Percentiles rank a stretch among this genome's conserved stretches.
These are phyloP conservation scores for Oenanthe javanica DNA, from an alignment of 140 eudicot species.

Conservation along the genomic window DNA sequence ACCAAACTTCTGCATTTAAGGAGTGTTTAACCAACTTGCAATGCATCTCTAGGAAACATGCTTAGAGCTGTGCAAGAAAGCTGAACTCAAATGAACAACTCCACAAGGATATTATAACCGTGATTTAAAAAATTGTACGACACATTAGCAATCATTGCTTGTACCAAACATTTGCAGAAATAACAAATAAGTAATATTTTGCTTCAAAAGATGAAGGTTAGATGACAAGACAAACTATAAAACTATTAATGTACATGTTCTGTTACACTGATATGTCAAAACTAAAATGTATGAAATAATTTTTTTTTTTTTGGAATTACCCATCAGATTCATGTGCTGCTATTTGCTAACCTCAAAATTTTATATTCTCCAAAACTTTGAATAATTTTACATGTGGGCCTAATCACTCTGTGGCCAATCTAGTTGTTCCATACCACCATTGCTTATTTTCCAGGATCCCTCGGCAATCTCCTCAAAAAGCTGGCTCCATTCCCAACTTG, in stretches of 20 bases:
- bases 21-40: not conserved
- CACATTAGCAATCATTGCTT: not conserved
- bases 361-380: slow-evolving; percentile 10
- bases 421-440: slow-evolving; percentile 27
- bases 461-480: slow-evolving; percentile 63
- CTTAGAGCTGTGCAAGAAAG: too few species aligned
- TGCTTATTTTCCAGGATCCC: slow-evolving; percentile 64
- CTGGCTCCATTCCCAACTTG: slow-evolving; percentile 83
- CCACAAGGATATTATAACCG: not conserved
- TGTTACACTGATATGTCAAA: not conserved
- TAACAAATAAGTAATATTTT: slow-evolving; percentile 31
- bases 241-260: not conserved
- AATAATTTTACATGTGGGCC: slow-evolving; percentile 4
- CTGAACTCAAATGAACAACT: too few species aligned
- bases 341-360: not conserved
- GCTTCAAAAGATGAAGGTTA: slow-evolving; percentile 47
- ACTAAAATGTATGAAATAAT: not conserved
- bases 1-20: too few species aligned
- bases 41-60: too few species aligned
- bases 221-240: not conserved
- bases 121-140: not conserved
- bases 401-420: slow-evolving; percentile 54
- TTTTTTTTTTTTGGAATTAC: not conserved
- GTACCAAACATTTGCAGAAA: slow-evolving; percentile 33
- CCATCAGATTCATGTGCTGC: not conserved